phyloP scores from a whole-genome alignment of 805 yeast species.

The Cyberlindnera mrakii region DNA sequence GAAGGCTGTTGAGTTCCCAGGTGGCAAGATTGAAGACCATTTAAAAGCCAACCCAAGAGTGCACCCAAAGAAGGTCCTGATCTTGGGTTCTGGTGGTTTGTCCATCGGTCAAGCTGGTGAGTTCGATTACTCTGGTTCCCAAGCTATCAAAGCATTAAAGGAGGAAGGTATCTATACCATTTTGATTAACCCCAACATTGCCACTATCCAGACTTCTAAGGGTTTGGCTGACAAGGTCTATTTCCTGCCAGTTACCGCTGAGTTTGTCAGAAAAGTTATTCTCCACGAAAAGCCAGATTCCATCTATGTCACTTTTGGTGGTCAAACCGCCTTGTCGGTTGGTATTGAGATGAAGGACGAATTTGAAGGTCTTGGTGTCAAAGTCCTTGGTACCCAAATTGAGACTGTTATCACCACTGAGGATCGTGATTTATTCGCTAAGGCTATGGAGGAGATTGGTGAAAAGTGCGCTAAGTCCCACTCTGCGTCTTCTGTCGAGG shows the following conservation, averaged over 20 bases:
- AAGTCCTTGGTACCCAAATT: conserved; percentile 93
- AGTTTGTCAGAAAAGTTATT: conserved; percentile 92
- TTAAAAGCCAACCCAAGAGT: conserved; percentile 70
- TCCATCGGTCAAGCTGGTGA: conserved; percentile 99
- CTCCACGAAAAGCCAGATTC: conserved; percentile 95
- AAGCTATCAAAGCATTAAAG: conserved; percentile 96
- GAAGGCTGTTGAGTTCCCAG: conserved; percentile 84
- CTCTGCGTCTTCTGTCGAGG: conserved; percentile 74
- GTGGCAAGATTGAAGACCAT: conserved; percentile 74
- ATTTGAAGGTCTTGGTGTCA: conserved; percentile 84
- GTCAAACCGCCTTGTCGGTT: conserved; percentile 95
- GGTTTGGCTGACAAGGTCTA: conserved; percentile 98
- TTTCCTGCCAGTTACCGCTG: conserved; percentile 96
- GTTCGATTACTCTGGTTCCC: conserved; percentile 97
- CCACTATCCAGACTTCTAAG: conserved; percentile 96
- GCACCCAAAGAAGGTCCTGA: conserved; percentile 84
- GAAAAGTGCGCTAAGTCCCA: conserved; percentile 94
- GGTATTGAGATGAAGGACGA: conserved; percentile 96
- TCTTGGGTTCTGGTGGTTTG: conserved; percentile 96
- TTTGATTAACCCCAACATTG: conserved; percentile 94
- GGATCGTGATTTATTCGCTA: conserved; percentile 93
- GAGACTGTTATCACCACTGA: conserved; percentile 96
- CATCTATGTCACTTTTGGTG: conserved; percentile 95
- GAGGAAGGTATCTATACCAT: conserved; percentile 97
- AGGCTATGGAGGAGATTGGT: conserved; percentile 88